Evolutionary conservation across 129 eudicot species (phyloP).

Genomic region (Flaveria ramosissima): DNA sequence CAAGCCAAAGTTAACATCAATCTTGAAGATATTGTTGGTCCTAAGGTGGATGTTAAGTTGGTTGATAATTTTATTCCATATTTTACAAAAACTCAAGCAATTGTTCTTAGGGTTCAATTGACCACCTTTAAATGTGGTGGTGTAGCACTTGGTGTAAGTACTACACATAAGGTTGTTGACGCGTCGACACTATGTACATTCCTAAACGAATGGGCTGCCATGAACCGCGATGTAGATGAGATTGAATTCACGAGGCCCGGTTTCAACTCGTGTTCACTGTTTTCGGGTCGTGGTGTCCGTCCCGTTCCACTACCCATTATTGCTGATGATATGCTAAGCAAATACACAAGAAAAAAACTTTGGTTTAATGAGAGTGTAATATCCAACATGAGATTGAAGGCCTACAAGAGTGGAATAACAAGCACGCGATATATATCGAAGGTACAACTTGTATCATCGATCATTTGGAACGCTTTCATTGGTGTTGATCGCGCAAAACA

Average conservation of each 20-base stretch:
- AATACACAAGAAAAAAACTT: neutral
- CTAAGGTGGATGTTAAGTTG: neutral
- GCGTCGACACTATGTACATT: neutral
- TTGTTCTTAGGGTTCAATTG: constrained; percentile 15
- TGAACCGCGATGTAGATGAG: neutral
- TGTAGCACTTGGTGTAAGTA: neutral
- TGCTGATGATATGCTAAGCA: neutral
- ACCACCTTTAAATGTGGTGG: constrained; percentile 26
- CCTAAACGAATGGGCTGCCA: constrained; percentile 14
- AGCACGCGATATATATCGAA: neutral
- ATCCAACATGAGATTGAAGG: neutral
- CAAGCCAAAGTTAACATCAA: neutral
- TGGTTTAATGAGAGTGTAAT: neutral
- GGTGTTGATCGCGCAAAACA: neutral
- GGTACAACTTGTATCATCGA: neutral
- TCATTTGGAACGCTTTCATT: neutral
- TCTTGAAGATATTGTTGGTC: neutral
- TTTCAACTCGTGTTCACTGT: constrained; percentile 7
- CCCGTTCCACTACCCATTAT: neutral
- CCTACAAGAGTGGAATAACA: neutral
- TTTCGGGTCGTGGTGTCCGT: neutral
- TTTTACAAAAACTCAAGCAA: neutral
- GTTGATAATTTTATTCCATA: neutral
- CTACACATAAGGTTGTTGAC: neutral
- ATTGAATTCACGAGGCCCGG: neutral